A percentile compares a stretch with the other conserved stretches of the same genome.
These are phyloP conservation scores for Hevea brasiliensis DNA, from an alignment of 345 rosid species.

Conservation along the genomic window DNA sequence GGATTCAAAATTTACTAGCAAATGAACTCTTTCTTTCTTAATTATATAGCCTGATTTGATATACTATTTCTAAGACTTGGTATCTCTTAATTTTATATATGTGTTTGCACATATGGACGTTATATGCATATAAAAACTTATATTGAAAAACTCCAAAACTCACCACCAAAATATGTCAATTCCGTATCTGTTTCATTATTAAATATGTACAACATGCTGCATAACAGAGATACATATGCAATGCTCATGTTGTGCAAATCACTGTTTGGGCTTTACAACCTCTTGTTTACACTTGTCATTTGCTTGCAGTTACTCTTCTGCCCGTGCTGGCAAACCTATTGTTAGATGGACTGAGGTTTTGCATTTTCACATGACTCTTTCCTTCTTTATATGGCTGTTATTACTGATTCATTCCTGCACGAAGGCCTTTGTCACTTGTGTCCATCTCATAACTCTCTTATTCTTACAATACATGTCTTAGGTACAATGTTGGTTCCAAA, in stretches of 20 bases:
- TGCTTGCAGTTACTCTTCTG: slow-evolving; percentile 56
- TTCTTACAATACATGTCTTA: slow-evolving; percentile 18
- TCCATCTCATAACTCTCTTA: not conserved
- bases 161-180: not conserved
- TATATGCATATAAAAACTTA: too few species aligned
- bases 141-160: too few species aligned
- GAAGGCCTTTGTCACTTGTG: not conserved
- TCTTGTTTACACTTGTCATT: slow-evolving; percentile 5
- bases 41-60: too few species aligned
- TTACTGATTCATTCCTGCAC: not conserved
- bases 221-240: too few species aligned
- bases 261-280: slow-evolving; percentile 9
- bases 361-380: not conserved
- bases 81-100: too few species aligned
- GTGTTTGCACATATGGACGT: too few species aligned
- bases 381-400: not conserved
- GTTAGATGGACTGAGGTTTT: slow-evolving; percentile 64
- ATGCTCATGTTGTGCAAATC: not conserved
- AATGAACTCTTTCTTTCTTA: too few species aligned
- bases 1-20: too few species aligned
- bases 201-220: not conserved
- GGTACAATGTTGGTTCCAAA: slow-evolving; percentile 52
- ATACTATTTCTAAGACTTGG: too few species aligned
- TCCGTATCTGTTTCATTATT: not conserved
- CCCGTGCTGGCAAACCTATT: slow-evolving; percentile 67